Conservation (phyloP, 2,329 filamentous ascomycete species). For the Arthroderma sp. region DNA sequence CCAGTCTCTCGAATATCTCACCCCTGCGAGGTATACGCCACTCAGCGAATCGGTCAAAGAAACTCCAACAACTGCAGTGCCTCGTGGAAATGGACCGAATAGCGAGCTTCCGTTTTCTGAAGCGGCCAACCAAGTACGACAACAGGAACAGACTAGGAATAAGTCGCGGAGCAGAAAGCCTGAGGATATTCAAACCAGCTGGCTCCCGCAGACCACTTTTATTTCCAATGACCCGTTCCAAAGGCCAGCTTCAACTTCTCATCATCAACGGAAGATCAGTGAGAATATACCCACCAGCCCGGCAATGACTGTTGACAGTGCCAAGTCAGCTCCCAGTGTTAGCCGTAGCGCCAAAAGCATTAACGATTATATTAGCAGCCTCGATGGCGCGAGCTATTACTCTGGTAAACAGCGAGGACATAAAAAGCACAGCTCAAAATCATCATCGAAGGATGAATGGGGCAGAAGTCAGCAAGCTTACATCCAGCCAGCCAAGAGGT, state of each 20-base stretch:
- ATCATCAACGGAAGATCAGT: constrained; percentile 3
- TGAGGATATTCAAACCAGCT: constrained; percentile 55
- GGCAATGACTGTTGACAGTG: constrained; percentile 31
- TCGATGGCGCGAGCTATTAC: constrained; percentile 62
- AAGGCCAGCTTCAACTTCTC: not conserved
- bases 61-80: constrained; percentile 50
- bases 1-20: constrained; percentile 26
- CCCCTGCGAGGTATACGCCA: constrained; percentile 34
- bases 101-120: constrained; percentile 1
- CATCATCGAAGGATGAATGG: constrained; percentile 47
- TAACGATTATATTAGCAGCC: constrained; percentile 74
- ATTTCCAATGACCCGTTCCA: constrained; percentile 1
- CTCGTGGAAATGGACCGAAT: constrained; percentile 54
- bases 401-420: constrained; percentile 39
- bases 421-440: constrained; percentile 39
- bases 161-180: constrained; percentile 67
- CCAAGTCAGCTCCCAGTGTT: constrained; percentile 40
- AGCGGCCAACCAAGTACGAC: constrained; percentile 28
- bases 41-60: constrained; percentile 23
- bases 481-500: constrained; percentile 66
- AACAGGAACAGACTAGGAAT: constrained; percentile 41
- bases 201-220: constrained; percentile 24
- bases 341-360: constrained; percentile 52
- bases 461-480: constrained; percentile 48
- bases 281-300: constrained; percentile 14